Evolutionary conservation across 805 yeast genomes (phyloP), one percentile per base, ranked within the genome.

Genomic region (Kazachstania bromeliacearum): DNA sequence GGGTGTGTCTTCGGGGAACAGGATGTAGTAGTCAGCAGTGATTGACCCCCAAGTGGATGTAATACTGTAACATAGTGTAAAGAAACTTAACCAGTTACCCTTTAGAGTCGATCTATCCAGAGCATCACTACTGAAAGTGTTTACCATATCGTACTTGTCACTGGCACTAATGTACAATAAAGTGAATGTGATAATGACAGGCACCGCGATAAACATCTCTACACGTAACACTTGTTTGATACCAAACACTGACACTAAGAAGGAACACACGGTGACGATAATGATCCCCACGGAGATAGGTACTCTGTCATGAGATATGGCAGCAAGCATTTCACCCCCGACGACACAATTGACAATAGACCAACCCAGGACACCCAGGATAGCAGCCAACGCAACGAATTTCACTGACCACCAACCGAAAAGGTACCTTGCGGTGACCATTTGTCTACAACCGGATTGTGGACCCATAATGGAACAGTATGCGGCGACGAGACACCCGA

Each of bases 1-100:
- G 2, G 81, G 68, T 1, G 84, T 73, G 28, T 68, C 64, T 48
- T 81, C 89, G 1, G 95, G 95, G 47, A 85, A 76, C 34, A 84
- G 65, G 33, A 85, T 73, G 56, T 83, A 83, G 57, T 85, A 85
- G 59, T 85, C 96, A 0, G 88, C 69, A 0, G 95, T 84, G 41
- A 83, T 72, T 2, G 88, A 79, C 30, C 94, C 88, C 95, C 95
- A 85, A 1, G 95, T 83, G 3, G 85, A 73, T 3, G 95, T 84
- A 32, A 80, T 77, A 20, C 94, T 77, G 50, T 82, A 83, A 30
- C 78, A 68, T 37, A 84, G 65, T 1, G 85, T 71, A 48, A 85
- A 82, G 57, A 76, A 82, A 10, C 84, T 72, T 20, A 85, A 56
- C 69, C 81, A 73, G 49, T 75, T 71, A n/a, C 94, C 94, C 35